Evolutionary conservation across 306 rosid species (phyloP).

Genomic region (Herpetospermum pedunculosum): DNA sequence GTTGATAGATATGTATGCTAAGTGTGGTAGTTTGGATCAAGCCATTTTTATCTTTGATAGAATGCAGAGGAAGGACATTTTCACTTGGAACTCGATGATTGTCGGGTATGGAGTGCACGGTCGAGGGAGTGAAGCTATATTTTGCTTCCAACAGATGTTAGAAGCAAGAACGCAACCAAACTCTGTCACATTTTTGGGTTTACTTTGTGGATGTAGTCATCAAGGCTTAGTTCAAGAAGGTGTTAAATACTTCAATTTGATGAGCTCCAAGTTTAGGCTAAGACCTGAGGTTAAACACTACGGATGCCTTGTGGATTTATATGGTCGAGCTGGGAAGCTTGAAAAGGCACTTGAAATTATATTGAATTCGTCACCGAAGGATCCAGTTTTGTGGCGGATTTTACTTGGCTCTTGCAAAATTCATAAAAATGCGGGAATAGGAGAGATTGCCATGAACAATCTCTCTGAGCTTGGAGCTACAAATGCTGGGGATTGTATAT

Average conservation of each 20-base stretch:
- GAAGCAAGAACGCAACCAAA: constrained; percentile 27
- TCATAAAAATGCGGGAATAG: constrained; percentile 36
- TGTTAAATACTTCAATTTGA: constrained; percentile 24
- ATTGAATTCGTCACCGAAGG: constrained; percentile 15
- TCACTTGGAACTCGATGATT: constrained; percentile 52
- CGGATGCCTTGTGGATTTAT: constrained; percentile 55
- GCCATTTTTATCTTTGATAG: constrained; percentile 34
- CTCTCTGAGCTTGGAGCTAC: constrained; percentile 26
- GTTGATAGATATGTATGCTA: constrained; percentile 50
- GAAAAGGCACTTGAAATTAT: constrained; percentile 32
- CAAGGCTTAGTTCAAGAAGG: constrained; percentile 51
- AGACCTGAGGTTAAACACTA: constrained; percentile 46
- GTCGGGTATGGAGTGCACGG: constrained; percentile 59
- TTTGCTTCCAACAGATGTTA: constrained; percentile 30
- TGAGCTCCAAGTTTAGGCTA: constrained; percentile 33
- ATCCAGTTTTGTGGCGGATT: constrained; percentile 46
- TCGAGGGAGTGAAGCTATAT: constrained; percentile 28
- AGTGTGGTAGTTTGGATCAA: constrained; percentile 37
- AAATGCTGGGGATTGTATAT: constrained; percentile 44
- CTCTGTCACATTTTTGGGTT: constrained; percentile 40
- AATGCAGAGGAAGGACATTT: constrained; percentile 30
- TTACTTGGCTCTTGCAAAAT: constrained; percentile 48
- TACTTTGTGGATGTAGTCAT: constrained; percentile 49
- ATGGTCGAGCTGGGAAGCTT: constrained; percentile 48
- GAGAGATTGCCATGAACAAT: constrained; percentile 46